phyloP scores from a whole-genome alignment of 1,139 yeast species.

The Scheffersomyces illinoinensis region DNA sequence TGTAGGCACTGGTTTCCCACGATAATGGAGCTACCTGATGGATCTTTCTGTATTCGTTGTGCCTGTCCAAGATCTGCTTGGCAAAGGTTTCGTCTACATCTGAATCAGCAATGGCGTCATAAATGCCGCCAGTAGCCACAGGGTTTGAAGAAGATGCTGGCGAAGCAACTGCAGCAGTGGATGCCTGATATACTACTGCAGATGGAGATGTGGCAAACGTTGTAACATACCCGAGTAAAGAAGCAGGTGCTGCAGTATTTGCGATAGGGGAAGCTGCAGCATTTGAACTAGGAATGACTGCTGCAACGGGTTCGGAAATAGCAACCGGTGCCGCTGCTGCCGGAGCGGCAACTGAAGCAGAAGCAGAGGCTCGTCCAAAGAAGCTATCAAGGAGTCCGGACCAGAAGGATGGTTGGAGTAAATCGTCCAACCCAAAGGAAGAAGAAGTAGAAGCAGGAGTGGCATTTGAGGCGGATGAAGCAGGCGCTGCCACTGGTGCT shows the following conservation, averaged over 20 bases:
- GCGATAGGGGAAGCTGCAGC: not conserved
- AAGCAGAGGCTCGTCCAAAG: not conserved
- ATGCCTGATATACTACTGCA: not conserved
- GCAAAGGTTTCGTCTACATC: conserved; percentile 18
- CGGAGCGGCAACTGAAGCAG: conserved; percentile 4
- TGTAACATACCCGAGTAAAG: not conserved
- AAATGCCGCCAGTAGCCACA: conserved; percentile 8
- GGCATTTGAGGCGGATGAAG: not conserved
- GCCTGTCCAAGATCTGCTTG: conserved; percentile 20
- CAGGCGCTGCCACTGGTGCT: not conserved
- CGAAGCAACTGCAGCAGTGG: not conserved
- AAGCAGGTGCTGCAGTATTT: not conserved
- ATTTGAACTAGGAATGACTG: not conserved
- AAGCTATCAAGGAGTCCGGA: not conserved
- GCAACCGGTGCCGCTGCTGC: not conserved
- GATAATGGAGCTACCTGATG: conserved; percentile 22
- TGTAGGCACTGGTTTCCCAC: conserved; percentile 21
- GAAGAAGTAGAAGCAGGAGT: conserved; percentile 1
- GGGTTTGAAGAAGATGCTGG: conserved; percentile 1
- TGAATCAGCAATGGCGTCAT: conserved; percentile 11
- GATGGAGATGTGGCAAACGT: not conserved
- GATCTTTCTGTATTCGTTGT: conserved; percentile 22
- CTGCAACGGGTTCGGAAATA: not conserved
- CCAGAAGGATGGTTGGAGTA: not conserved
- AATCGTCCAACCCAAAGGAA: not conserved